A percentile compares a stretch with the other conserved stretches of the same genome.
phyloP scores from a whole-genome alignment of 2,329 filamentous ascomycete genomes.

The Colletotrichum tamarilloi region DNA sequence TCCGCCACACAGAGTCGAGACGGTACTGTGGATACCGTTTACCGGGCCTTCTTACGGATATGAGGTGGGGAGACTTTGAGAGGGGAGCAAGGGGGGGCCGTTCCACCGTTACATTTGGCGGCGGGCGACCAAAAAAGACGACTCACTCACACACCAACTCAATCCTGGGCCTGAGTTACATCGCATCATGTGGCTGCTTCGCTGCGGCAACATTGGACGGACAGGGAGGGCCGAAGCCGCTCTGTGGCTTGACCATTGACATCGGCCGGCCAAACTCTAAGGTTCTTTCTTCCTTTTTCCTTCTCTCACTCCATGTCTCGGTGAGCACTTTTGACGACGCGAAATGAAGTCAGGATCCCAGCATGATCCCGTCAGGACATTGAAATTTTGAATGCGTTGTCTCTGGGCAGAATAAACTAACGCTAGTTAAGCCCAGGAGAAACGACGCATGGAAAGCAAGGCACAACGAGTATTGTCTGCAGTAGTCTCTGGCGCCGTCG shows the following conservation, averaged over 20 bases:
- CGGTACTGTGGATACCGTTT: conserved; percentile 18
- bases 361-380: conserved; percentile 25
- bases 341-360: conserved; percentile 11
- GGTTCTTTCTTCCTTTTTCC: neutral
- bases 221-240: conserved; percentile 1
- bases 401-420: neutral
- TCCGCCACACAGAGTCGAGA: neutral
- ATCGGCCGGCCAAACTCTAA: neutral
- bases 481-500: conserved; percentile 28
- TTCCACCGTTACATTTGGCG: conserved; percentile 34
- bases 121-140: neutral
- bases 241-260: conserved; percentile 25
- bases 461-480: conserved; percentile 19
- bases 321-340: conserved; percentile 9
- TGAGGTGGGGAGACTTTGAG: neutral
- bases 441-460: conserved; percentile 26
- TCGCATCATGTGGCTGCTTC: conserved; percentile 27
- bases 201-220: conserved; percentile 29
- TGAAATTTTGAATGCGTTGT: conserved; percentile 10
- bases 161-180: conserved; percentile 19
- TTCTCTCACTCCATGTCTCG: neutral
- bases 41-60: neutral
- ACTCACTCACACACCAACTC: neutral
- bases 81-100: conserved; percentile 26
- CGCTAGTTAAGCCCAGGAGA: neutral